Conservation (phyloP, 257 asterid genomes). For the Cordia subcordata region DNA sequence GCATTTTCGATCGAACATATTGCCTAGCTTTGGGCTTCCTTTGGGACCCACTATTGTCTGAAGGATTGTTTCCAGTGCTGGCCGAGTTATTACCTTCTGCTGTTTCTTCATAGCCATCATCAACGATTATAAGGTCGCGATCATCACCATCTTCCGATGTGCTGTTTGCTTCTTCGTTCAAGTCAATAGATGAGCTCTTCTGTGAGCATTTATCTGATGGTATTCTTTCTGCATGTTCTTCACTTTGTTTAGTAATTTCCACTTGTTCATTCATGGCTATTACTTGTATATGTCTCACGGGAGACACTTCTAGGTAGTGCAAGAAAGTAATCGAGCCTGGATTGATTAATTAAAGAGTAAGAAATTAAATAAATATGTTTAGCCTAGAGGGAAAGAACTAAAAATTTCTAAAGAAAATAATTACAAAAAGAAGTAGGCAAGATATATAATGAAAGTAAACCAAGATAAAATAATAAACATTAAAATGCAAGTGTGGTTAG, state of each 20-base stretch:
- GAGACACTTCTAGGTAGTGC: too few species aligned
- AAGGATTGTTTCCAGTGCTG: neutral
- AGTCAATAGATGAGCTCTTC: slow-evolving; percentile 45
- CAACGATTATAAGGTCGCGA: neutral
- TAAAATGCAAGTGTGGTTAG: too few species aligned
- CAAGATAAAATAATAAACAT: too few species aligned
- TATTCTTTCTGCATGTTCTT: slow-evolving; percentile 18
- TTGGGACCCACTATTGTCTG: neutral
- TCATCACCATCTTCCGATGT: neutral
- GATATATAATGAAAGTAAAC: too few species aligned
- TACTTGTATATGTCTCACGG: too few species aligned
- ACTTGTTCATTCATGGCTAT: slow-evolving; percentile 28
- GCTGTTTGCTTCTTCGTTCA: slow-evolving; percentile 60
- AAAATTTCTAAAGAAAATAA: too few species aligned
- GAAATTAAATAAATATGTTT: too few species aligned
- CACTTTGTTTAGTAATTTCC: slow-evolving; percentile 1
- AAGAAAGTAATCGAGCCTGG: too few species aligned
- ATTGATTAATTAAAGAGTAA: too few species aligned
- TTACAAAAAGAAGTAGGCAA: too few species aligned
- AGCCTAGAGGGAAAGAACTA: too few species aligned
- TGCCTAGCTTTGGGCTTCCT: slow-evolving; percentile 38
- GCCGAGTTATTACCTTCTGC: neutral
- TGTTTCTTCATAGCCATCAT: neutral
- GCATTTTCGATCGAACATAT: slow-evolving; percentile 79
- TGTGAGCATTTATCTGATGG: slow-evolving; percentile 42